Base-by-base conservation (phyloP, 768 basidiomycete species). In the Rhizopogon vulgaris region DNA sequence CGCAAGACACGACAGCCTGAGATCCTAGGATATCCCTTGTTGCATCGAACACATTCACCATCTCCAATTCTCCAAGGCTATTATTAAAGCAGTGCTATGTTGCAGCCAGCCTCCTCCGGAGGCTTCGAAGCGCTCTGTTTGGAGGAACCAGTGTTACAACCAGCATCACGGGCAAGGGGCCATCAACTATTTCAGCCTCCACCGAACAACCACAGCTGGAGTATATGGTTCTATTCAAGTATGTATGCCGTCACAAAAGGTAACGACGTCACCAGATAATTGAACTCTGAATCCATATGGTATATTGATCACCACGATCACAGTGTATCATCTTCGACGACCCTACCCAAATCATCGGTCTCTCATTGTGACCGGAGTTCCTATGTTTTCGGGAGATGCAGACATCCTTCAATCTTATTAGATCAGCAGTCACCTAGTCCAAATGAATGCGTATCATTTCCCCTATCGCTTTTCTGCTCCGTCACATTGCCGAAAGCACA, bases 401-500 rank as follows among this genome's bases (percentile, higher is more conserved):
- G n/a, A n/a, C n/a, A n/a, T n/a, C n/a, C n/a, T n/a, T n/a, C n/a
- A n/a, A n/a, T n/a, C n/a, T n/a, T n/a, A n/a, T n/a, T n/a, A n/a
- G n/a, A n/a, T n/a, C n/a, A n/a, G n/a, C n/a, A n/a, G n/a, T n/a
- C n/a, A n/a, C n/a, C 22, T 22, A 22, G 22, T 22, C 22, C 22
- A 22, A 22, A 69, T 30, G 22, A 46, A 9, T 52, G 69, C 48
- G 43, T 45, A 8, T 52, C 52, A 17, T 36, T n/a, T 47, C 10
- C 43, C 68, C 1, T 79, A 77, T 49, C 71, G 72, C 6, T 77
- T 78, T 83, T 41, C 66, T 82, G 38, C 76, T 78, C 0, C 60
- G 76, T 10, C 72, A 74, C 4, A 67, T 83, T 25, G 70, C 71
- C 15, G 83, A 83, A 63, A 81, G 55, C 81, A 83, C 57, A 79